A percentile compares a stretch with the other conserved stretches of the same genome.
phyloP scores from a whole-genome alignment of 345 rosid genomes.

The Acer yangbiense region DNA sequence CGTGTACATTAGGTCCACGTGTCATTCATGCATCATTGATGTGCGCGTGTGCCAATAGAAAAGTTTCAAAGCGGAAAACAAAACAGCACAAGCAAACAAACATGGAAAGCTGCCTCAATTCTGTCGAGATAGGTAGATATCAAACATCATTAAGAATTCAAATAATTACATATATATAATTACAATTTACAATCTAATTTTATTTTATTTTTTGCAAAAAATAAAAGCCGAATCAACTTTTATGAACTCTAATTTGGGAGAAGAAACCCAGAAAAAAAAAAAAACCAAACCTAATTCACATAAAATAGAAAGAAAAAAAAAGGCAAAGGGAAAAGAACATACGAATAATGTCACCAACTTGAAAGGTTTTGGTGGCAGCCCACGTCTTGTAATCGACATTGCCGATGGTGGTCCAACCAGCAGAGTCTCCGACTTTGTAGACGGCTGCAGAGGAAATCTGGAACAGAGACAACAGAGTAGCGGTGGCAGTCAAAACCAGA shows the following conservation, averaged over 20 bases:
- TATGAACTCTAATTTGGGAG: background rate
- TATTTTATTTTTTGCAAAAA: background rate
- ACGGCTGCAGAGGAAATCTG: conserved; percentile 47
- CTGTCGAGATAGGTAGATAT: too few relatives aligned
- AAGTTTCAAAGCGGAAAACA: background rate
- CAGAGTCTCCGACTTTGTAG: conserved; percentile 84
- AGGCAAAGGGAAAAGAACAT: conserved; percentile 24
- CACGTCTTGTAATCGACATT: conserved; percentile 82
- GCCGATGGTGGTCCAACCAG: conserved; percentile 94
- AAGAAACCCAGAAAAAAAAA: background rate
- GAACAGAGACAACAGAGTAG: conserved; percentile 18
- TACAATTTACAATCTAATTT: too few relatives aligned
- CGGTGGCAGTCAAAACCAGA: conserved; percentile 20
- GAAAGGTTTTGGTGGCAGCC: conserved; percentile 76
- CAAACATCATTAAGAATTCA: too few relatives aligned
- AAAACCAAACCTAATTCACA: background rate
- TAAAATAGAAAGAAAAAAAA: background rate
- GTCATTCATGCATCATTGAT: background rate
- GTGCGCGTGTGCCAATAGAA: background rate
- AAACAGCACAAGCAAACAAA: too few relatives aligned
- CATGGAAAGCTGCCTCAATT: background rate
- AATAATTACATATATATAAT: too few relatives aligned
- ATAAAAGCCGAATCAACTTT: background rate
- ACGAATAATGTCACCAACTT: conserved; percentile 74
- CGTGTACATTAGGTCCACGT: background rate